Evolutionary conservation across 2,329 filamentous ascomycete genomes (phyloP).

Genomic region (Penicillium digitatum): DNA sequence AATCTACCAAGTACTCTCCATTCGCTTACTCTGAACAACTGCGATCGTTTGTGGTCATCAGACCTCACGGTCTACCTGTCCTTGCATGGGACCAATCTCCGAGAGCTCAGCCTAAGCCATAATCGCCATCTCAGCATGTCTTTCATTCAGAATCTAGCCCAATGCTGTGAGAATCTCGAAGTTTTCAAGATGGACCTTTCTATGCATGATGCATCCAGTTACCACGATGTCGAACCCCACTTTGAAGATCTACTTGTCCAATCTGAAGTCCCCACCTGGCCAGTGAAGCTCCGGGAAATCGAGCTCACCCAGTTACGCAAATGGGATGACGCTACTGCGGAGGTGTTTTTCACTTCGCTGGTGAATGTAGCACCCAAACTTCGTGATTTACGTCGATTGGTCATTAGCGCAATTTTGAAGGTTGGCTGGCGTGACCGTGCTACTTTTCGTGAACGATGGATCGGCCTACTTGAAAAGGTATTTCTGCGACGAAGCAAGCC

Average conservation of each 20-base stretch:
- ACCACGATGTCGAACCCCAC: constrained; percentile 68
- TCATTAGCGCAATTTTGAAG: constrained; percentile 73
- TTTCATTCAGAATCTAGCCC: constrained; percentile 65
- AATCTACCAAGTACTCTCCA: constrained; percentile 63
- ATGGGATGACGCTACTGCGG: constrained; percentile 65
- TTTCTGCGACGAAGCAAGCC: constrained; percentile 39
- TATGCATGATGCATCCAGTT: constrained; percentile 66
- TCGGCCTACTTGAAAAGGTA: constrained; percentile 58
- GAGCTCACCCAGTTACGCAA: constrained; percentile 74
- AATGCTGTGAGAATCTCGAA: constrained; percentile 66
- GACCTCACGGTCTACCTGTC: constrained; percentile 63
- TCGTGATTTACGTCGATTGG: constrained; percentile 63
- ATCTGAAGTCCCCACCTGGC: constrained; percentile 71
- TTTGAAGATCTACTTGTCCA: constrained; percentile 62
- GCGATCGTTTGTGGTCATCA: constrained; percentile 67
- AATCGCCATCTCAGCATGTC: constrained; percentile 73
- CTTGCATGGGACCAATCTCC: constrained; percentile 64
- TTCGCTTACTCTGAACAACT: constrained; percentile 72
- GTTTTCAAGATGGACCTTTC: constrained; percentile 72
- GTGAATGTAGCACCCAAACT: constrained; percentile 66
- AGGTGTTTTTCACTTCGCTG: constrained; percentile 74
- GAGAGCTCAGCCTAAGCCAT: constrained; percentile 66
- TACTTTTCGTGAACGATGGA: constrained; percentile 74
- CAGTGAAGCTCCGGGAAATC: constrained; percentile 63
- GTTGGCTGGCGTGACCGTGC: constrained; percentile 76